phyloP scores from a whole-genome alignment of 2,329 filamentous ascomycete species.

The Byssothecium circinans region DNA sequence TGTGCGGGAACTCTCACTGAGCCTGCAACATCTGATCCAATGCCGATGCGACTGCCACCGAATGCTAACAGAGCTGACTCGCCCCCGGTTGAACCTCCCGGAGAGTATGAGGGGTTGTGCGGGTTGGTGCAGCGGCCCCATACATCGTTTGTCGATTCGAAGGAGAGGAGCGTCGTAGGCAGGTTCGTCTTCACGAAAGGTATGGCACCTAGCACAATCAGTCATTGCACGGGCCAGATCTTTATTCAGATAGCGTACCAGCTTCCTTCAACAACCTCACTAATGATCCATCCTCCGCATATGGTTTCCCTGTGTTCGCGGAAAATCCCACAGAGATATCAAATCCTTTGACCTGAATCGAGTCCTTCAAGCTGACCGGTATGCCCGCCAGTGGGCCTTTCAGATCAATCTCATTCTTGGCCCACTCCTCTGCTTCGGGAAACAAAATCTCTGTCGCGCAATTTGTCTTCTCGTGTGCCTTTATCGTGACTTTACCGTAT shows the following conservation, averaged over 20 bases:
- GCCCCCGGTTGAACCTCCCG: constrained; percentile 85
- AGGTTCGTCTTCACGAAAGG: constrained; percentile 93
- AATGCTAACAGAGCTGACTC: constrained; percentile 81
- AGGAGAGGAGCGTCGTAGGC: constrained; percentile 82
- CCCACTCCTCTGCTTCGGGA: constrained; percentile 74
- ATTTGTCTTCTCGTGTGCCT: constrained; percentile 84
- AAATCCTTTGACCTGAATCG: constrained; percentile 76
- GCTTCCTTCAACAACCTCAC: constrained; percentile 81
- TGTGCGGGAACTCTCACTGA: constrained; percentile 86
- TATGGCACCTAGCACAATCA: constrained; percentile 63
- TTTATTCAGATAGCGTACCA: constrained; percentile 43
- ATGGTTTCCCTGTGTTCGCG: constrained; percentile 67
- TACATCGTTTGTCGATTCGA: constrained; percentile 76
- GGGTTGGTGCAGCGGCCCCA: constrained; percentile 86
- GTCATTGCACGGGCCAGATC: not conserved
- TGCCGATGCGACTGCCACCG: constrained; percentile 79
- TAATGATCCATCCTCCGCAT: constrained; percentile 68
- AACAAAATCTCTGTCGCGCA: constrained; percentile 87
- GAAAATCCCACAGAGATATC: constrained; percentile 83
- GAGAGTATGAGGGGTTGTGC: constrained; percentile 80
- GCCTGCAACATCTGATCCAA: constrained; percentile 89
- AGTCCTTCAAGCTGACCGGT: constrained; percentile 80
- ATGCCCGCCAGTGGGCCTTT: constrained; percentile 84
- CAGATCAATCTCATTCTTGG: constrained; percentile 63
- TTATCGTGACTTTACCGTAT: constrained; percentile 83